phyloP scores from a whole-genome alignment of 2,329 filamentous ascomycete genomes.

The Colletotrichum euphorbiae region DNA sequence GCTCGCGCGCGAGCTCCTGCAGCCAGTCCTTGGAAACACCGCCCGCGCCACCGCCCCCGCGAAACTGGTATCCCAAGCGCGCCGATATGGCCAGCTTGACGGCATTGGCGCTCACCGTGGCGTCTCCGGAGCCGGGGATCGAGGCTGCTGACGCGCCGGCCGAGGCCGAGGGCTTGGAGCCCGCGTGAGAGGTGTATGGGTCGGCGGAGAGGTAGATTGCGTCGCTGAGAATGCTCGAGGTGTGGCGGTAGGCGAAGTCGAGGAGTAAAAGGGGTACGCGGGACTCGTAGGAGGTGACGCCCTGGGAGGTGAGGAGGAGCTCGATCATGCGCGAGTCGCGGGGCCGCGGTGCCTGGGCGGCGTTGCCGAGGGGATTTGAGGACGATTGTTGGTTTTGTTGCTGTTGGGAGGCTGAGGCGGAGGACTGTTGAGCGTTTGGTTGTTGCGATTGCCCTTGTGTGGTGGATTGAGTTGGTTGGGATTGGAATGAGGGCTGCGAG shows the following conservation, averaged over 20 bases:
- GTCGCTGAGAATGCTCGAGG: constrained; percentile 76
- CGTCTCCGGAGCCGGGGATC: constrained; percentile 58
- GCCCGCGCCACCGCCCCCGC: constrained; percentile 62
- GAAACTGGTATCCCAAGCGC: constrained; percentile 77
- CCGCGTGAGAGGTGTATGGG: constrained; percentile 72
- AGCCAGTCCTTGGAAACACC: constrained; percentile 80
- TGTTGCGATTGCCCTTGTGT: constrained; percentile 41
- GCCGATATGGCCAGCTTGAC: constrained; percentile 79
- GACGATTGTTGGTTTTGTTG: constrained; percentile 23
- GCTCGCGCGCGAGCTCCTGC: constrained; percentile 77
- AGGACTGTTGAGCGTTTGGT: constrained; percentile 8
- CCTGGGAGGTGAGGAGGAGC: constrained; percentile 81
- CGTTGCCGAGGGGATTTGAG: constrained; percentile 42
- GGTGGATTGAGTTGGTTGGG: constrained; percentile 34
- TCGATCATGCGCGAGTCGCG: constrained; percentile 85
- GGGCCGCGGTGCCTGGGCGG: constrained; percentile 67
- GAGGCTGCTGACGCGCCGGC: constrained; percentile 62
- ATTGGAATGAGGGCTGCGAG: constrained; percentile 35
- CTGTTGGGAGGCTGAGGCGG: constrained; percentile 5
- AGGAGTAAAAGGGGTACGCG: constrained; percentile 85
- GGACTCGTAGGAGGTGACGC: constrained; percentile 83
- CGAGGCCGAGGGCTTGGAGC: constrained; percentile 61
- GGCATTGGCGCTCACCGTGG: constrained; percentile 72
- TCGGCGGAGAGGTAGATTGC: constrained; percentile 76
- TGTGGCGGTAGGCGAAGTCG: constrained; percentile 89